Evolutionary conservation across 345 rosid species (phyloP), one percentile per base, ranked within the genome.

Genomic region (Melastoma malabathricum): DNA sequence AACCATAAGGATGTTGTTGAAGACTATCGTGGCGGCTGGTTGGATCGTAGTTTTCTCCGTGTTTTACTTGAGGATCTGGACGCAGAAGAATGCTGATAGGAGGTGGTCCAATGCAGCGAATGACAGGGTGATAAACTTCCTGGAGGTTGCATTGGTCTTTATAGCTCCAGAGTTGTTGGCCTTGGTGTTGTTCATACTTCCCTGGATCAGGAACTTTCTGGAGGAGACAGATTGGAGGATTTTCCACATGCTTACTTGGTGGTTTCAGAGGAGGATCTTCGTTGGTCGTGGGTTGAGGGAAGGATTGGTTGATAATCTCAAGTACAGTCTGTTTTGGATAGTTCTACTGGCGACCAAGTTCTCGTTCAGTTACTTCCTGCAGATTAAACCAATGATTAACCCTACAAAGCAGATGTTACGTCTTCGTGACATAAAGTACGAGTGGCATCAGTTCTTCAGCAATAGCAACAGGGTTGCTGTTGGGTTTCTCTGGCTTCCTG

Each of bases 201-300:
- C 97, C 29, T 89, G 97, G 83, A 51, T 89, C 52, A 71, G 97
- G 69, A 89, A 74, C 51, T 75, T 64, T 66, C 41, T 86, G 22
- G 95, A 89, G 67, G 84, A 80, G 63, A 48, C 77, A 66, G 70
- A 89, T 60, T 79, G 83, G 82, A 61, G 65, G 43, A 15, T 75
- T 48, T 63, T 86, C 44, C 83, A 80, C 50, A 47, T 80, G 46
- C 57, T 79, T 31, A 83, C 90, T 5, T 89, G 97, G 95, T 89
- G 97, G 97, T 89, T 89, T 65, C 79, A 86, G 57, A 72, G 77
- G 15, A 64, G 84, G 60, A 71, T 67, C 53, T 86, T 89, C 20
- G 94, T 89, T 17, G 95, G 94, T 19, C 88, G 97, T 54, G 97
- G 94, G 18, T 55, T 89, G 62, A 76, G 97, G 69, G 97, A 89